Conservation (phyloP, 306 rosid species). For the Cicer arietinum region DNA sequence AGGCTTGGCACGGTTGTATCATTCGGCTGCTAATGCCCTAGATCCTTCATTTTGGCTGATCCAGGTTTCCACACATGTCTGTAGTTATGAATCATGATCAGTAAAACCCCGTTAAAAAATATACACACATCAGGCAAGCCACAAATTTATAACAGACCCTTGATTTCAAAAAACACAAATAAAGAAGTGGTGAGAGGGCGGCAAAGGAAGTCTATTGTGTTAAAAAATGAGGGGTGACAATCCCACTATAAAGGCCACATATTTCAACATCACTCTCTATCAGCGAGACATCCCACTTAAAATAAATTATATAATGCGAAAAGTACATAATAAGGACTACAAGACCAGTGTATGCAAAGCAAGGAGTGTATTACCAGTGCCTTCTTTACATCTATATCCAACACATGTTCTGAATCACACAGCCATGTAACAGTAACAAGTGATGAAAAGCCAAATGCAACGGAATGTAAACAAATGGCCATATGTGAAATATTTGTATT, state of each 20-base stretch:
- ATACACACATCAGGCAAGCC: neutral
- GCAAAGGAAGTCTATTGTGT: neutral
- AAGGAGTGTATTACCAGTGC: constrained; percentile 31
- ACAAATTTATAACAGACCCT: neutral
- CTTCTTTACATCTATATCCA: constrained; percentile 41
- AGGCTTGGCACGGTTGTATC: constrained; percentile 21
- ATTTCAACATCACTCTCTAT: constrained; percentile 44
- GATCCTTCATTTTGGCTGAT: constrained; percentile 34
- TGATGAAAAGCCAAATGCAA: constrained; percentile 34
- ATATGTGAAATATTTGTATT: constrained; percentile 38
- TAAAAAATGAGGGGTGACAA: constrained; percentile 31
- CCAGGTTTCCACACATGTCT: constrained; percentile 27
- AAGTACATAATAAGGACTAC: constrained; percentile 35
- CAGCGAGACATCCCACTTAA: constrained; percentile 44
- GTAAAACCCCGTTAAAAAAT: constrained; percentile 14
- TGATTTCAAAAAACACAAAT: neutral
- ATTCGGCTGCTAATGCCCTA: constrained; percentile 17
- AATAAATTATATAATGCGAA: constrained; percentile 45
- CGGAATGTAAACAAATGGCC: constrained; percentile 2
- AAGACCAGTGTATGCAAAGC: constrained; percentile 38
- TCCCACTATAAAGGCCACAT: constrained; percentile 36
- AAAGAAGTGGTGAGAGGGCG: neutral
- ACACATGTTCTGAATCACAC: constrained; percentile 43
- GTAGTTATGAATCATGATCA: constrained; percentile 17
- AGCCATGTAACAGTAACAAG: neutral